phyloP scores from a whole-genome alignment of 257 asterid genomes.

The Gentiana dahurica region DNA sequence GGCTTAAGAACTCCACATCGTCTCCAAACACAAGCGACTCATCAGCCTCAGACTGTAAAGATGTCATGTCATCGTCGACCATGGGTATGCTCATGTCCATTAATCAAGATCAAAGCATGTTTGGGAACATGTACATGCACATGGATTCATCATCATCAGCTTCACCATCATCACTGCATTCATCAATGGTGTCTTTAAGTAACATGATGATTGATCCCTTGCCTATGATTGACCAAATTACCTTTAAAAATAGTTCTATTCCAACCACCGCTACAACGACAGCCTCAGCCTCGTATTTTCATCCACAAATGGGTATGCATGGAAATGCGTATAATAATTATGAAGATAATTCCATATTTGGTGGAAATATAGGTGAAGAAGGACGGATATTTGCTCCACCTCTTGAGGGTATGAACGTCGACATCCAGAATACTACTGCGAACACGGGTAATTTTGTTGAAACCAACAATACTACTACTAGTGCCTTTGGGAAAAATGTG shows the following conservation, averaged over 20 bases:
- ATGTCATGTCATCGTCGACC: slow-evolving; percentile 8
- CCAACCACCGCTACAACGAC: slow-evolving; percentile 1
- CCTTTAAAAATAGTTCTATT: not conserved
- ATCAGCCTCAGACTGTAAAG: slow-evolving; percentile 23
- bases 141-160: slow-evolving; percentile 18
- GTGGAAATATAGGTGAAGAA: slow-evolving; percentile 19
- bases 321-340: not conserved
- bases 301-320: slow-evolving; percentile 14
- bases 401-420: slow-evolving; percentile 13
- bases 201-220: slow-evolving; percentile 22
- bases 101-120: slow-evolving; percentile 22
- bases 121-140: slow-evolving; percentile 25
- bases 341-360: slow-evolving; percentile 20
- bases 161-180: slow-evolving; percentile 17
- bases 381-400: slow-evolving; percentile 27
- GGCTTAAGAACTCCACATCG: slow-evolving; percentile 33
- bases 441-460: slow-evolving; percentile 12
- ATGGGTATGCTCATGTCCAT: slow-evolving; percentile 3
- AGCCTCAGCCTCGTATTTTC: not conserved
- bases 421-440: slow-evolving; percentile 1
- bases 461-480: not conserved
- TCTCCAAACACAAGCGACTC: slow-evolving; percentile 46
- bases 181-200: slow-evolving; percentile 15
- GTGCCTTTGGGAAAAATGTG: slow-evolving; percentile 8
- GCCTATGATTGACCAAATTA: slow-evolving; percentile 16